Percentiles rank a stretch among this genome's conserved stretches.
phyloP scores from a whole-genome alignment of 2,329 filamentous ascomycete genomes.

The Pseudogymnoascus sp. region DNA sequence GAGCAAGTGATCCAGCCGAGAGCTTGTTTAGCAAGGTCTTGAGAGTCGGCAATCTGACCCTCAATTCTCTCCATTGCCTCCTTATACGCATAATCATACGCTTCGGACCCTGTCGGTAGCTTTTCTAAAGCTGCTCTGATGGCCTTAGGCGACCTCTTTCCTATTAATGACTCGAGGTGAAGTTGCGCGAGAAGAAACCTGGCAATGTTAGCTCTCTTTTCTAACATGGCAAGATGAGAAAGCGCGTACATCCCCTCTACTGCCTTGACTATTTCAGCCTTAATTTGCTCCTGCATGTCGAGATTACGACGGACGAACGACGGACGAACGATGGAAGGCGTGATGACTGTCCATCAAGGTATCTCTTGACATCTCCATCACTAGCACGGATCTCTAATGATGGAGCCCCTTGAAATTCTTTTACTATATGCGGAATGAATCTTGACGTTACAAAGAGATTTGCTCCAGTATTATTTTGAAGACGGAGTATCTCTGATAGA shows the following conservation, averaged over 20 bases:
- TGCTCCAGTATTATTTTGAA: slow-evolving; percentile 10
- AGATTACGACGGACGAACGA: slow-evolving; percentile 12
- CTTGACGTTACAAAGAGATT: slow-evolving; percentile 25
- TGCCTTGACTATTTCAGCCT: slow-evolving; percentile 18
- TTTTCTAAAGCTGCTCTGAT: slow-evolving; percentile 28
- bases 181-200: slow-evolving; percentile 35
- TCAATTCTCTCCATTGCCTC: slow-evolving; percentile 36
- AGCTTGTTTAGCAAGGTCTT: slow-evolving; percentile 32
- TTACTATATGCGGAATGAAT: slow-evolving; percentile 19
- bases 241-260: slow-evolving; percentile 30
- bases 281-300: slow-evolving; percentile 21
- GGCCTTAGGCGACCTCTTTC: slow-evolving; percentile 27
- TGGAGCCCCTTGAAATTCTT: slow-evolving; percentile 13
- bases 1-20: slow-evolving; percentile 36
- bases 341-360: slow-evolving; percentile 23
- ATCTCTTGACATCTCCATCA: slow-evolving; percentile 28
- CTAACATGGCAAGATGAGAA: slow-evolving; percentile 9
- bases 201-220: slow-evolving; percentile 9
- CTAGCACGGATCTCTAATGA: slow-evolving; percentile 29
- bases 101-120: slow-evolving; percentile 26
- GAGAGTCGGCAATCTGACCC: slow-evolving; percentile 28
- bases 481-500: slow-evolving; percentile 12
- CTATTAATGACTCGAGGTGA: slow-evolving; percentile 29
- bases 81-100: slow-evolving; percentile 34
- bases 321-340: slow-evolving; percentile 17